Evolutionary conservation across 2,329 filamentous ascomycete genomes (phyloP).

Genomic region (Alternaria atra): DNA sequence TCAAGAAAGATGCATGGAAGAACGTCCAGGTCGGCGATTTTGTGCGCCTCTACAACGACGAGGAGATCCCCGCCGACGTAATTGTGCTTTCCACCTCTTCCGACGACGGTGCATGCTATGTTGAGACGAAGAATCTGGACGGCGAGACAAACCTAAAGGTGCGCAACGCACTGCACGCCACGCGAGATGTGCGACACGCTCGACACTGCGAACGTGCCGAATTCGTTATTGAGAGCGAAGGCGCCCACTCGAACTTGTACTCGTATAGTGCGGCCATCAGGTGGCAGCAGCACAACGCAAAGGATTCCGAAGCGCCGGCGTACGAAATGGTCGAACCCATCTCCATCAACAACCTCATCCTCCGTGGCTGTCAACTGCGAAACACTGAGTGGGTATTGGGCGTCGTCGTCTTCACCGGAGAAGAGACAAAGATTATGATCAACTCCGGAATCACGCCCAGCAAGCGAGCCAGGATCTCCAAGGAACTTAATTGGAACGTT

Average conservation of each 20-base stretch:
- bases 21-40: conserved; percentile 95
- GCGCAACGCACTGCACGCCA: conserved; percentile 86
- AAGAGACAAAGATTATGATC: conserved; percentile 99
- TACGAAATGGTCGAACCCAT: conserved; percentile 91
- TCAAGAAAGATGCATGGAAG: conserved; percentile 96
- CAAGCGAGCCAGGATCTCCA: conserved; percentile 89
- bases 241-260: conserved; percentile 92
- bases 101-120: conserved; percentile 91
- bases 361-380: conserved; percentile 90
- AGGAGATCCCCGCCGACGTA: conserved; percentile 92
- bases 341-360: conserved; percentile 91
- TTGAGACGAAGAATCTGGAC: conserved; percentile 98
- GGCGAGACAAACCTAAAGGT: conserved; percentile 98
- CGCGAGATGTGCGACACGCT: conserved; percentile 83
- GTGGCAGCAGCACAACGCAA: conserved; percentile 79
- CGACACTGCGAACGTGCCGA: conserved; percentile 89
- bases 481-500: conserved; percentile 96
- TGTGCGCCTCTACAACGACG: conserved; percentile 93
- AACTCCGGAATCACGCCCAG: conserved; percentile 95
- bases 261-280: conserved; percentile 89
- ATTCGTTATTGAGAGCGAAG: conserved; percentile 89
- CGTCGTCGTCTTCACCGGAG: conserved; percentile 91
- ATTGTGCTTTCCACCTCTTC: conserved; percentile 94
- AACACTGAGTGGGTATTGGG: conserved; percentile 98
- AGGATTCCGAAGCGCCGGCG: conserved; percentile 67